phyloP scores from a whole-genome alignment of 768 basidiomycete genomes.

The Agrocybe praecox region DNA sequence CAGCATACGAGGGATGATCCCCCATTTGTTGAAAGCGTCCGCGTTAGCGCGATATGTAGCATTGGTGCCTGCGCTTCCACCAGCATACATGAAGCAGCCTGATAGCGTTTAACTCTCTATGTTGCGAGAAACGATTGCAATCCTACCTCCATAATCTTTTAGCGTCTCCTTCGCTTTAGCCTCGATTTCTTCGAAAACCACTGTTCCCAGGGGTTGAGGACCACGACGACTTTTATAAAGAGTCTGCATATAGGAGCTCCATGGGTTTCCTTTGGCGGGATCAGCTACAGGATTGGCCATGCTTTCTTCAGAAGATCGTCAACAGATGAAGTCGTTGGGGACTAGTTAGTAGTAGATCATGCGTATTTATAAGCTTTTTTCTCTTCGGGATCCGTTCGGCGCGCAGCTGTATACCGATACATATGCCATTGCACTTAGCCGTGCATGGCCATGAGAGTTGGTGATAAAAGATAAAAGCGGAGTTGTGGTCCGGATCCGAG shows the following conservation, averaged over 20 bases:
- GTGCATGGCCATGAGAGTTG: background rate
- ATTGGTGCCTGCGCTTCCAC: constrained; percentile 74
- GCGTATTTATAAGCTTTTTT: background rate
- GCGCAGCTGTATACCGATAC: background rate
- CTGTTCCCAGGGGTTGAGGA: constrained; percentile 58
- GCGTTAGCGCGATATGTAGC: constrained; percentile 71
- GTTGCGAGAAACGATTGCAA: no score
- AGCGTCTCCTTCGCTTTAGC: constrained; percentile 64
- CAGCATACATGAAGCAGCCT: constrained; percentile 77
- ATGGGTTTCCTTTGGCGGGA: constrained; percentile 23
- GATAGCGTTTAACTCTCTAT: background rate
- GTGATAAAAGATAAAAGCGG: background rate
- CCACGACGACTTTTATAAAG: constrained; percentile 41
- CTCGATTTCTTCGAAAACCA: constrained; percentile 64
- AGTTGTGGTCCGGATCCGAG: background rate
- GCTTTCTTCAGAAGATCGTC: background rate
- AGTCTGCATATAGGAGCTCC: constrained; percentile 42
- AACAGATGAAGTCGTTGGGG: background rate
- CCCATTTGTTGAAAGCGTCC: constrained; percentile 63
- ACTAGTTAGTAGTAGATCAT: no score
- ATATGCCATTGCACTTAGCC: background rate
- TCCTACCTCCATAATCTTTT: constrained; percentile 56
- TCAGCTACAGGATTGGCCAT: constrained; percentile 3
- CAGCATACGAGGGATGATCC: constrained; percentile 83
- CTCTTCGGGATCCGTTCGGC: no score